Conservation (phyloP, 257 asterid species). For the Mitragyna speciosa region DNA sequence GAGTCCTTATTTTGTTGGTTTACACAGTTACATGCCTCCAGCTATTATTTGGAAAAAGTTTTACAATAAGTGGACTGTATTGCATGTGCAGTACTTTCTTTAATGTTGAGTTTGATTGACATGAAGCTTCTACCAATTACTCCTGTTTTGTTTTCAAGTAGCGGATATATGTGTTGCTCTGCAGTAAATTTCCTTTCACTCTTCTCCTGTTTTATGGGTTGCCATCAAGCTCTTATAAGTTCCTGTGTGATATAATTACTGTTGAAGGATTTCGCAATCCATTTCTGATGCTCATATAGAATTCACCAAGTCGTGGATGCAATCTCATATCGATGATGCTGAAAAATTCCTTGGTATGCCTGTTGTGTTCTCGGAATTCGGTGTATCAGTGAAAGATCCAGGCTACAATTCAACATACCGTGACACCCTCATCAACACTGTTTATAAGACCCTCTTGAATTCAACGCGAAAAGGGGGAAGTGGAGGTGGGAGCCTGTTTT, state of each 20-base stretch:
- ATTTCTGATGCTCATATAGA: conserved; percentile 63
- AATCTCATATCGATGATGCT: conserved; percentile 81
- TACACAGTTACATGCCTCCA: not conserved
- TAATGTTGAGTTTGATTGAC: no score
- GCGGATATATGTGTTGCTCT: not conserved
- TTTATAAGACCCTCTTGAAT: conserved; percentile 57
- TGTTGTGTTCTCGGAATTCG: conserved; percentile 74
- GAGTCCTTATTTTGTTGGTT: not conserved
- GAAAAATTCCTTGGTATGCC: conserved; percentile 78
- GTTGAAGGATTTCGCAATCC: conserved; percentile 68
- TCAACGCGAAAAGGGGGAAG: conserved; percentile 77
- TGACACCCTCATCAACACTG: conserved; percentile 49
- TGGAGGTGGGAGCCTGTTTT: conserved; percentile 72
- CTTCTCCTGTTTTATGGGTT: not conserved
- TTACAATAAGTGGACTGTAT: no score
- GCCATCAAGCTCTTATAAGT: not conserved
- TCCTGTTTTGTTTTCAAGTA: not conserved
- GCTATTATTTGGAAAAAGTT: no score
- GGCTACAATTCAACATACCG: conserved; percentile 66
- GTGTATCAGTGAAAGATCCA: conserved; percentile 71
- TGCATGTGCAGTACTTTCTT: no score
- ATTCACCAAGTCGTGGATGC: conserved; percentile 89
- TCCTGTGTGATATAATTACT: not conserved
- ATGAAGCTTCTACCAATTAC: no score
- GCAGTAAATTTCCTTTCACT: not conserved